Percentiles rank a stretch among this genome's conserved stretches.
These are phyloP conservation scores for Hypocreales sp. DNA, from an alignment of 2,329 filamentous ascomycete species.

Conservation along the genomic window DNA sequence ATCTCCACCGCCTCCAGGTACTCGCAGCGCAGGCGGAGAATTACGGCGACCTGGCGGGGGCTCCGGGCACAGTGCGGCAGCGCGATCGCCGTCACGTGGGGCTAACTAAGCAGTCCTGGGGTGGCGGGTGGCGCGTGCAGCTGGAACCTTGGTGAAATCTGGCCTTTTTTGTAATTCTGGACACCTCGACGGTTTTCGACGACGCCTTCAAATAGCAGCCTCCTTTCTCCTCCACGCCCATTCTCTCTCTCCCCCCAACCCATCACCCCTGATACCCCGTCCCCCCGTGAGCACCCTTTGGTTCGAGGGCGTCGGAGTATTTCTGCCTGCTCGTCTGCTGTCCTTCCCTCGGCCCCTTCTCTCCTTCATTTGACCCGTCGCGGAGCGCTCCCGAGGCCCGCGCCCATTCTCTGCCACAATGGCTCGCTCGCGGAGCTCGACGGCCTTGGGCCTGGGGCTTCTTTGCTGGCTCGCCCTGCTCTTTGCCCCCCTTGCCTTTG, in stretches of 20 bases:
- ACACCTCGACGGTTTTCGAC: constrained; percentile 25
- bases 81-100: constrained; percentile 15
- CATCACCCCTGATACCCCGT: constrained; percentile 13
- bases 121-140: constrained; percentile 1
- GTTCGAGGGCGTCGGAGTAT: background rate
- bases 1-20: too few species aligned
- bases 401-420: constrained; percentile 18
- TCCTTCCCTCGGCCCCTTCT: constrained; percentile 8
- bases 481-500: constrained; percentile 73
- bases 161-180: constrained; percentile 31
- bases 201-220: constrained; percentile 19
- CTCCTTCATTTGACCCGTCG: constrained; percentile 6
- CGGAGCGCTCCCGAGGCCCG: constrained; percentile 6
- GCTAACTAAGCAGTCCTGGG: constrained; percentile 3
- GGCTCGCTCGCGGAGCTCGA: constrained; percentile 47
- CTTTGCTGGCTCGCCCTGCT: constrained; percentile 85
- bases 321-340: constrained; percentile 7
- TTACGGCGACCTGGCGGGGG: background rate
- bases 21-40: too few species aligned
- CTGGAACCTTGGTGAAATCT: constrained; percentile 25
- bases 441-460: constrained; percentile 72
- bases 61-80: constrained; percentile 6
- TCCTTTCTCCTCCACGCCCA: constrained; percentile 13
- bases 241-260: constrained; percentile 9
- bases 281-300: constrained; percentile 3